Percentiles rank a stretch among this genome's conserved stretches.
These are phyloP conservation scores for Syncephalastrum racemosum DNA, from an alignment of 371 early-diverging fungal species.

Conservation along the genomic window DNA sequence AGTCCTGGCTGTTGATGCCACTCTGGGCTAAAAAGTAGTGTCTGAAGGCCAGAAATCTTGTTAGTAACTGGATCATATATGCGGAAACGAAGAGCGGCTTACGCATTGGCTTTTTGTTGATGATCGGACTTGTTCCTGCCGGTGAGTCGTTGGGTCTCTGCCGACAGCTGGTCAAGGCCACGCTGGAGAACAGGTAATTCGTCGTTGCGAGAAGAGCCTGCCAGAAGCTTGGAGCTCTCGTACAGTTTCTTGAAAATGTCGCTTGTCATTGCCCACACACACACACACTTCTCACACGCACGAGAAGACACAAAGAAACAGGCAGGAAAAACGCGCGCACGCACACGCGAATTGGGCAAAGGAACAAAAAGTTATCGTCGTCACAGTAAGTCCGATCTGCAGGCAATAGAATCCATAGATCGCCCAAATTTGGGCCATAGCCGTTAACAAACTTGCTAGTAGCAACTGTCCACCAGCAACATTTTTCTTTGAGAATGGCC, in stretches of 20 bases:
- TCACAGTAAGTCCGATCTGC: too few relatives aligned
- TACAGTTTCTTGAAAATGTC: constrained; percentile 23
- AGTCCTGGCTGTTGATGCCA: constrained; percentile 73
- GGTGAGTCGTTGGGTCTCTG: constrained; percentile 11
- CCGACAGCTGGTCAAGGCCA: constrained; percentile 12
- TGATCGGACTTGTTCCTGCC: constrained; percentile 16
- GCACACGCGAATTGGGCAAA: too few relatives aligned
- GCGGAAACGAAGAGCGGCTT: constrained; percentile 6
- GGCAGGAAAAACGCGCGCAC: too few relatives aligned
- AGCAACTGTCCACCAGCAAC: too few relatives aligned
- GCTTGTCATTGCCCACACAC: constrained; percentile 7
- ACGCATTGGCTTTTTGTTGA: constrained; percentile 22
- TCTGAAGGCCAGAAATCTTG: constrained; percentile 14
- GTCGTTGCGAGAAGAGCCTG: constrained; percentile 4
- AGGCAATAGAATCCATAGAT: too few relatives aligned
- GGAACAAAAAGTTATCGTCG: too few relatives aligned
- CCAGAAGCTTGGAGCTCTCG: constrained; percentile 21
- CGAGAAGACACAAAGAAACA: constrained; percentile 2
- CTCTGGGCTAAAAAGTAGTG: constrained; percentile 67
- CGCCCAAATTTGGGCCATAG: too few relatives aligned
- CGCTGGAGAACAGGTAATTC: constrained; percentile 11
- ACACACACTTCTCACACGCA: too few relatives aligned
- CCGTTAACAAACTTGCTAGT: too few relatives aligned
- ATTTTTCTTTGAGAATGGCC: too few relatives aligned
- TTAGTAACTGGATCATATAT: neutral